Evolutionary conservation across 495 filamentous ascomycete species (phyloP).

Genomic region (Xylaria venustula): DNA sequence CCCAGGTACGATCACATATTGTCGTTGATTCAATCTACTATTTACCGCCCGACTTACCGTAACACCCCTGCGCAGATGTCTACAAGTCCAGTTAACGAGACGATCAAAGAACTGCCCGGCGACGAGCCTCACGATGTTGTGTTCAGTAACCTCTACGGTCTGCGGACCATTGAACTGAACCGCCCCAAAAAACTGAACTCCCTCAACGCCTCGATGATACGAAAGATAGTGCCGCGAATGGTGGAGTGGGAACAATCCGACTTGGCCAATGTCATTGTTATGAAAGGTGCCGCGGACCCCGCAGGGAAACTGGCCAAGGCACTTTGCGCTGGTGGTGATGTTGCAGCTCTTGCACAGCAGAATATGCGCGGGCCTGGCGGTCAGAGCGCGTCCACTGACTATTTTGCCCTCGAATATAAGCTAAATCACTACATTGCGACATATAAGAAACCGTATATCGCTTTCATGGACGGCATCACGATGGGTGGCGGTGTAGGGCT

Average conservation of each 20-base stretch:
- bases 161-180: constrained; percentile 93
- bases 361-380: constrained; percentile 69
- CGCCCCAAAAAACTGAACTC: constrained; percentile 87
- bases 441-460: constrained; percentile 87
- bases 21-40: background rate
- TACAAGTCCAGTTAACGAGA: constrained; percentile 29
- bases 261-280: constrained; percentile 86
- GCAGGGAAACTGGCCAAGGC: too few species aligned
- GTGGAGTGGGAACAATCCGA: constrained; percentile 93
- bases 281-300: constrained; percentile 84
- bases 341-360: constrained; percentile 68
- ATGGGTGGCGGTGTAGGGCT: constrained; percentile 98
- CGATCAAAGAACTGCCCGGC: constrained; percentile 52
- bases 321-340: constrained; percentile 93
- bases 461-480: constrained; percentile 96
- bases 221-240: constrained; percentile 84
- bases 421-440: constrained; percentile 96
- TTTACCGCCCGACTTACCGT: background rate
- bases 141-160: constrained; percentile 81
- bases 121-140: constrained; percentile 90
- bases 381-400: constrained; percentile 67
- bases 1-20: constrained; percentile 38
- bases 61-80: constrained; percentile 52
- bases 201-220: constrained; percentile 87
- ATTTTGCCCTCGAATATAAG: constrained; percentile 89